Evolutionary conservation across 1,139 yeast genomes (phyloP), one percentile per base, ranked within the genome.

Genomic region (Saccharomycopsis crataegensis): DNA sequence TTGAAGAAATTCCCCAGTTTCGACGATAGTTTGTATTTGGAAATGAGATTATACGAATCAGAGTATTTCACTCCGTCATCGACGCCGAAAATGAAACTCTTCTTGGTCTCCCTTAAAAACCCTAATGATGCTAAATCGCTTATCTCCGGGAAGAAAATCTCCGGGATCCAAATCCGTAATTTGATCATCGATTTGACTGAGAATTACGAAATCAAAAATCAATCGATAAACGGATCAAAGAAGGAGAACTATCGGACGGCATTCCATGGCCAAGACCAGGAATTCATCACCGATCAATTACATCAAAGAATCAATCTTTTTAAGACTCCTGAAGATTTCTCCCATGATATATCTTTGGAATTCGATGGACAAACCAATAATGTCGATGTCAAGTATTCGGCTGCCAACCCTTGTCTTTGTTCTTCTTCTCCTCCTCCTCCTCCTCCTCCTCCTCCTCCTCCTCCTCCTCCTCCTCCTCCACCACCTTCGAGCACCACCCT

Each of bases 11-110:
- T 22, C 28, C 28, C 28, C 2, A 37, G 11, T n/a, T 47, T 36
- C 22, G 12, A 22, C 8, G 16, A 12, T 12, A 28, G 17, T n/a
- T 32, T 50, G n/a, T 51, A 48, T 38, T 42, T 53, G 17, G 55
- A 53, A 36, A 22, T 49, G 6, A 16, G 55, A 22, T 36, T 53
- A n/a, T 45, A 46, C 14, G 53, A 53, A 40, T 49, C 53, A 28
- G 53, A 53, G 32, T 41, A 33, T 22, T 49, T 49, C 36, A 46
- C 50, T 8, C 55, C 55, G 7, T 36, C 45, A 6, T 31, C 46
- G 6, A 28, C 44, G 3, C 55, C 55, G 8, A 12, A 45, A 4
- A 36, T 53, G 6, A 53, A 49, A 32, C 37, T 53, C 12, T 53
- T 49, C 16, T 8, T 53, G 8, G 47, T 53, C 1, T 34, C 44